Base-by-base conservation (phyloP, 768 basidiomycete genomes). In the Russula sp. region DNA sequence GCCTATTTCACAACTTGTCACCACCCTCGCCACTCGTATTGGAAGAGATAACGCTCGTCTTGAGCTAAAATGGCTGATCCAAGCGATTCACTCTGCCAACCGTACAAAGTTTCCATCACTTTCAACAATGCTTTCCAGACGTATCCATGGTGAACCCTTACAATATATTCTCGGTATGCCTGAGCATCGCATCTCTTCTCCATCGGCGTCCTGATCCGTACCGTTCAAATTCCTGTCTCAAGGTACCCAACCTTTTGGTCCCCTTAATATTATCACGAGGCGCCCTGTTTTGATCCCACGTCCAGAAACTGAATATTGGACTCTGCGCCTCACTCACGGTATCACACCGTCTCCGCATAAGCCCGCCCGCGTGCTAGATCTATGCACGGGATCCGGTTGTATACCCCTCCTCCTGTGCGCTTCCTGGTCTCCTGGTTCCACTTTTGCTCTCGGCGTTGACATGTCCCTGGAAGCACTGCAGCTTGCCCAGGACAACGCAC, bases 371-470 rank as follows among this genome's bases (percentile, higher is more conserved):
- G 74, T 95, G 32, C 78, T 98, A 37, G 96, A 99, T 75, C 83
- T 98, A 50, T 94, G 95, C 73, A 96, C 94, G 6, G 96, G 96
- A 51, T 84, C 92, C 0, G 96, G 90, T 14, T 94, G 94, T 72
- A 94, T 98, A 55, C 89, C 94, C 2, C 81, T 97, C 47, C 78
- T 92, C n/a, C 78, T 98, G 18, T 86, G 85, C 69, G 80, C 86
- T 67, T 74, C 84, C 52, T 83, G 84, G 75, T 82, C 84, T 16
- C 73, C 77, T 50, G 84, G 82, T 54, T 80, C 77, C 65, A 67
- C 84, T 51, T 76, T 73, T 9, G 83, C 87, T 2, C 75, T 80
- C 63, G 27, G 27, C 27, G 3, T 27, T 27, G 27, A 27, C 27
- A 27, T 2, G 51, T 85, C 86, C 52, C 70, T 77, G 32, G 75